A percentile compares a stretch with the other conserved stretches of the same genome.
Evolutionary conservation across 2,329 filamentous ascomycete species (phyloP).

Genomic region (Pseudogymnoascus sp.): DNA sequence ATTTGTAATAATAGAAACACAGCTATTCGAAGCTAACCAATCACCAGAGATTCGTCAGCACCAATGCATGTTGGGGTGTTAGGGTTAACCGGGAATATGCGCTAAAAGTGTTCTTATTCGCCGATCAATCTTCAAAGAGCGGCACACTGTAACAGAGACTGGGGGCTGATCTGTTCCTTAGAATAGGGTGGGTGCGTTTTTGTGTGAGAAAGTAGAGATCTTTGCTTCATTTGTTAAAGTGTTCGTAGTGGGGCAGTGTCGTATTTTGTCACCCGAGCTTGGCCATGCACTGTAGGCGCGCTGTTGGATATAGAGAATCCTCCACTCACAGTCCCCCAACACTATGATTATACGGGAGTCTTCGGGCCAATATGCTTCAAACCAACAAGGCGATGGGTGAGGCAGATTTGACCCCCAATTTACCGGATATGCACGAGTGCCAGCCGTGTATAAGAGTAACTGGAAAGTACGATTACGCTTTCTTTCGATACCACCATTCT

Average conservation of each 20-base stretch:
- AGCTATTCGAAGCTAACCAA: neutral
- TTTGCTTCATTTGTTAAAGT: neutral
- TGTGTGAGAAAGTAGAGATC: neutral
- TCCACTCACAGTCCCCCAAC: neutral
- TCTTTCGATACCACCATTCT: neutral
- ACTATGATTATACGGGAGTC: neutral
- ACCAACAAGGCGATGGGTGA: neutral
- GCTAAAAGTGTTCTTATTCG: neutral
- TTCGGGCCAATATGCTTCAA: neutral
- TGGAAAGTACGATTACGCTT: neutral
- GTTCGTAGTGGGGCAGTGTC: neutral
- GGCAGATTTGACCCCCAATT: neutral
- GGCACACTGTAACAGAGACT: neutral
- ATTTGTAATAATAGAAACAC: neutral
- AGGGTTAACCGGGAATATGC: neutral
- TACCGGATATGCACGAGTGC: neutral
- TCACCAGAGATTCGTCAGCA: neutral
- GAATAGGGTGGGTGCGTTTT: neutral
- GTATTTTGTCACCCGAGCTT: neutral
- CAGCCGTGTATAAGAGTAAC: neutral
- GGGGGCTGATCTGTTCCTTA: neutral
- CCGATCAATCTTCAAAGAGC: neutral
- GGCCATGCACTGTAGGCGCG: neutral
- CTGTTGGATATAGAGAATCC: neutral
- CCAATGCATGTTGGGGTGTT: neutral